phyloP scores from a whole-genome alignment of 2,329 filamentous ascomycete genomes.

The Neofusicoccum kwambonambiense region DNA sequence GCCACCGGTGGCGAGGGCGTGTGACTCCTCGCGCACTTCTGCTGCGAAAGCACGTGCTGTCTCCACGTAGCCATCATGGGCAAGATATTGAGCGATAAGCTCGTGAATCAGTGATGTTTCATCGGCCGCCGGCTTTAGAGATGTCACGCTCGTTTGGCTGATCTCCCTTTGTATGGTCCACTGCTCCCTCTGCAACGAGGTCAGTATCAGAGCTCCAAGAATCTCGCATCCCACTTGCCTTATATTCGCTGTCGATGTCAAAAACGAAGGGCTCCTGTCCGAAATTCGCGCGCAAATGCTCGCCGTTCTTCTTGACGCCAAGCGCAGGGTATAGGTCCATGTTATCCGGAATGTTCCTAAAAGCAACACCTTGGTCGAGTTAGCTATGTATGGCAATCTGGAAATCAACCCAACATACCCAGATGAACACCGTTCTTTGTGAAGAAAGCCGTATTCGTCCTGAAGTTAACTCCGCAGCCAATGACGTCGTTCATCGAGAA shows the following conservation, averaged over 20 bases:
- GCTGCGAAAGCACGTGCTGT: conserved; percentile 84
- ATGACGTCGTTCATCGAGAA: conserved; percentile 61
- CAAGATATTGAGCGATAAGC: conserved; percentile 82
- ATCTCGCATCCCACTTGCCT: conserved; percentile 60
- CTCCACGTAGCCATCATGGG: conserved; percentile 93
- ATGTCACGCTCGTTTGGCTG: conserved; percentile 55
- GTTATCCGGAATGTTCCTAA: conserved; percentile 58
- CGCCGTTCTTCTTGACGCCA: conserved; percentile 64
- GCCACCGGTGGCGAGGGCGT: conserved; percentile 62
- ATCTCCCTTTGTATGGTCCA: conserved; percentile 62
- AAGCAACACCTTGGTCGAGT: conserved; percentile 61
- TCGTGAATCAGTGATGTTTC: conserved; percentile 81
- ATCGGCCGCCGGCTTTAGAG: conserved; percentile 61
- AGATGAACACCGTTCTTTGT: conserved; percentile 62
- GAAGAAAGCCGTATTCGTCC: conserved; percentile 61
- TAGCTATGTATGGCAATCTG: neutral
- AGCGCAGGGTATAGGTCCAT: conserved; percentile 66
- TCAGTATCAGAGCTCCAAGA: conserved; percentile 9
- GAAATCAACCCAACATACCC: conserved; percentile 40
- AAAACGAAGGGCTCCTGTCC: conserved; percentile 76
- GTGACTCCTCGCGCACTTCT: conserved; percentile 73
- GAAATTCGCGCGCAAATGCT: conserved; percentile 61
- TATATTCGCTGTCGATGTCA: conserved; percentile 85
- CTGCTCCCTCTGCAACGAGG: conserved; percentile 56
- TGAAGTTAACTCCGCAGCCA: conserved; percentile 65